Conservation (phyloP, 768 basidiomycete species). For the Russula foetens region DNA sequence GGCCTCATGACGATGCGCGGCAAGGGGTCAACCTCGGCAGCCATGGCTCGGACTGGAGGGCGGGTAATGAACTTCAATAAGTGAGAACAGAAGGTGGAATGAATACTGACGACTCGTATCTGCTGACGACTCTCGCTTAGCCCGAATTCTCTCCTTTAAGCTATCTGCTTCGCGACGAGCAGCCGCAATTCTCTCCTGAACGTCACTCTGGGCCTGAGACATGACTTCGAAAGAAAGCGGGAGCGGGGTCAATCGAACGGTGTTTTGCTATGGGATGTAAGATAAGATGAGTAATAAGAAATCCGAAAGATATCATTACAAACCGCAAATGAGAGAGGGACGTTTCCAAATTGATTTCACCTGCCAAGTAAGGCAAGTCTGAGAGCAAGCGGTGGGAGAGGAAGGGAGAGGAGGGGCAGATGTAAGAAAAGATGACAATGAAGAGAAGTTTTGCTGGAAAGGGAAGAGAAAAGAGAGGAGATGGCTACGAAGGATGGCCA, state of each 20-base stretch:
- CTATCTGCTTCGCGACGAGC: constrained; percentile 95
- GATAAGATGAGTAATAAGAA: neutral
- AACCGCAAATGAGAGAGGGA: neutral
- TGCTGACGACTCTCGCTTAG: constrained; percentile 93
- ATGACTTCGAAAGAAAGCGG: constrained; percentile 31
- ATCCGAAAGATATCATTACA: neutral
- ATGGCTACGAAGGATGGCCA: constrained; percentile 13
- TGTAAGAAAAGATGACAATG: neutral
- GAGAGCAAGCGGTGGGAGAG: neutral
- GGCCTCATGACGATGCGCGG: constrained; percentile 97
- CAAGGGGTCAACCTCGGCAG: constrained; percentile 89
- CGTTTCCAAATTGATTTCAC: constrained; percentile 10
- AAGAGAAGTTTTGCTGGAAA: neutral
- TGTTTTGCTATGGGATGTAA: neutral
- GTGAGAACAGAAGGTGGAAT: constrained; percentile 1
- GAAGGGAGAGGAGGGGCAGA: neutral
- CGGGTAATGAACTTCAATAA: constrained; percentile 14
- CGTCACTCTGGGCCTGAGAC: constrained; percentile 78
- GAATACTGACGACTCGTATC: constrained; percentile 82
- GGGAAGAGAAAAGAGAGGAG: neutral
- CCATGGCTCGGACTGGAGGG: constrained; percentile 89
- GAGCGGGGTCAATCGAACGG: neutral
- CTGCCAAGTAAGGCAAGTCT: neutral
- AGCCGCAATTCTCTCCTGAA: constrained; percentile 89
- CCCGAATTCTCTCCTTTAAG: constrained; percentile 97